Base-by-base conservation (phyloP, 2,329 filamentous ascomycete species). In the Bretziella fagacearum region DNA sequence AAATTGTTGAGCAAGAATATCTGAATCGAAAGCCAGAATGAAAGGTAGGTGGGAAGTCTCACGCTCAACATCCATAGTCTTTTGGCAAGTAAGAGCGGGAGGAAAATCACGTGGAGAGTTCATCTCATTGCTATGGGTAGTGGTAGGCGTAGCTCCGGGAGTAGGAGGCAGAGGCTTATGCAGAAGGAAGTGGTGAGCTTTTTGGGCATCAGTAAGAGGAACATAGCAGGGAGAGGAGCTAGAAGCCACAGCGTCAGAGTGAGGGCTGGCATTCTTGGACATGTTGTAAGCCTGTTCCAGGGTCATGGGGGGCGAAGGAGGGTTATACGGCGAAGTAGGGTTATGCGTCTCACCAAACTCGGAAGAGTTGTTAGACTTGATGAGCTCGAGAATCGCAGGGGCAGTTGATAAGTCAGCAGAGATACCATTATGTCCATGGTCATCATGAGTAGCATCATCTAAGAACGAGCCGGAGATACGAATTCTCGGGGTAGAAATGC, bases 1-100 rank as follows among this genome's bases (percentile, higher is more conserved):
- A 54, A 91, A 84, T 55, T 91, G 84, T 59, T 87, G 80, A 2
- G 84, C 84, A 22, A 91, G 68, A 2, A 80, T 66, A 54, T 84
- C 77, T 4, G 84, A 85, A 55, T 86, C 81, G 54, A 86, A 87
- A 0, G 81, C 81, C 20, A 91, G 67, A 48, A 86, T 79, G 59
- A 91, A 91, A 0, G 84, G 84, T 29, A 89, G 62, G 59, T 91
- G 84, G 3, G 70, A 68, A 2, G 59, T 3, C 60, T 61, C 36
- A 61, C 60, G 2, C 60, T 60, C n/a, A n/a, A n/a, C n/a, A n/a
- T n/a, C n/a, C n/a, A n/a, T n/a, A n/a, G 59, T 43, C 64, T 61
- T n/a, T 57, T 58, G 1, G 33, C 4, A 3, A 11, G 33, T 1
- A 26, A 40, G 15, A 27, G 18, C 25, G 15, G 33, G 4, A 32